Evolutionary conservation across 306 rosid genomes (phyloP), one percentile per base, ranked within the genome.

Genomic region (Hippophae gyantsensis): DNA sequence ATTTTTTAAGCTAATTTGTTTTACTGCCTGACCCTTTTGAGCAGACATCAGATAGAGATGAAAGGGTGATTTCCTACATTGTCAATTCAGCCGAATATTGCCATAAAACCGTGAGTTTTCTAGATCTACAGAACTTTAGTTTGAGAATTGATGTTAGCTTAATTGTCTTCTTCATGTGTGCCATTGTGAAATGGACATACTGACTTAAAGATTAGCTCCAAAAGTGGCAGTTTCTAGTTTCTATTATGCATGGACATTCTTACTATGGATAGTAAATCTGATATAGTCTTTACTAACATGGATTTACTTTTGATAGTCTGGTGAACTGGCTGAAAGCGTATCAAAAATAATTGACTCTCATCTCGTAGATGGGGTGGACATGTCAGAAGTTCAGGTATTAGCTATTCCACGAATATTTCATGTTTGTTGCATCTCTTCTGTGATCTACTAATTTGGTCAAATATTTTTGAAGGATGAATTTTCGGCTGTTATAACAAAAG

Each of bases 21-120:
- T 65, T 13, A 43, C 58, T 52, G 42, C 32, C 43, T 66, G 61
- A 62, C 14, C 46, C 42, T 60, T 62, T 64, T 75, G 56, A 71
- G 71, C 95, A 92, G 99, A 92, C 96, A 61, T 92, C 99, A 54
- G 99, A 92, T 74, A 78, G 86, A 80, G 99, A 88, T 78, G 96
- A 92, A 82, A 83, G 83, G 71, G 95, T 92, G 86, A 92, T 88
- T 67, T 92, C 96, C 64, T 85, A 87, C 68, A 92, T 92, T 61
- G 99, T 92, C 64, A 92, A 92, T 77, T 92, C 99, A 1, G 96
- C 99, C 3, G 99, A 92, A 69, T 92, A 88, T 75, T 92, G 99
- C 75, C 93, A 86, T 72, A 86, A 80, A 67, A 92, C 99, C 58
- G 96, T 87, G 57, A 77, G 66, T 73, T 61, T 76, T 78, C 54